Base-by-base conservation (phyloP, 768 basidiomycete genomes). In the Mycena rebaudengoi region DNA sequence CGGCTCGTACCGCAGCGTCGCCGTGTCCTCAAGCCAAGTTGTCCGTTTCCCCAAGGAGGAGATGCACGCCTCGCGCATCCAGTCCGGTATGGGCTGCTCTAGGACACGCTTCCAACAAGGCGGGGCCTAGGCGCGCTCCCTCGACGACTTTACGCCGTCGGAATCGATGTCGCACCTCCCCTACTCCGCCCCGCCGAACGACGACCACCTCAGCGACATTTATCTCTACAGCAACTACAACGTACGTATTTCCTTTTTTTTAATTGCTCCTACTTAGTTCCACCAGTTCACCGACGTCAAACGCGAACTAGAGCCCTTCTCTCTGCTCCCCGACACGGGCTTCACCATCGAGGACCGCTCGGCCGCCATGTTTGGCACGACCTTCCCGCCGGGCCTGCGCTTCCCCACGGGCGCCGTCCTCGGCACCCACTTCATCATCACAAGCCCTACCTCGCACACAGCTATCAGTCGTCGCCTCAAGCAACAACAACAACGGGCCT, bases 401-500 rank as follows among this genome's bases (percentile, higher is more conserved):
- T 55, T 41, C 33, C 69, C 66, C 20, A 60, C 39, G 23, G 67
- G 67, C 7, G 56, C 26, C 14, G 52, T 70, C 25, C n/a, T 68
- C 25, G 69, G 67, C 3, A 64, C 46, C 14, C 58, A 39, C 10
- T 46, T 70, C 12, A 52, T 70, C 33, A 25, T 70, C 25, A 45
- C 67, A 4, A 67, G 69, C 7, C 45, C 44, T 18, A 25, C 12
- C 26, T 44, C 10, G 26, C 30, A 37, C 25, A 63, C 35, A 29
- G 21, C n/a, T 30, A 64, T 1, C 49, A 50, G 0, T 16, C 23
- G 4, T 70, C 58, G 21, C 76, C 76, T n/a, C n/a, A n/a, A n/a
- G n/a, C n/a, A n/a, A n/a, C n/a, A n/a, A n/a, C n/a, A n/a, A n/a
- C n/a, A n/a, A n/a, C n/a, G n/a, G n/a, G n/a, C n/a, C n/a, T n/a